phyloP scores from a whole-genome alignment of 1,284 basidiomycete species.

The Neolentinus lepideus region DNA sequence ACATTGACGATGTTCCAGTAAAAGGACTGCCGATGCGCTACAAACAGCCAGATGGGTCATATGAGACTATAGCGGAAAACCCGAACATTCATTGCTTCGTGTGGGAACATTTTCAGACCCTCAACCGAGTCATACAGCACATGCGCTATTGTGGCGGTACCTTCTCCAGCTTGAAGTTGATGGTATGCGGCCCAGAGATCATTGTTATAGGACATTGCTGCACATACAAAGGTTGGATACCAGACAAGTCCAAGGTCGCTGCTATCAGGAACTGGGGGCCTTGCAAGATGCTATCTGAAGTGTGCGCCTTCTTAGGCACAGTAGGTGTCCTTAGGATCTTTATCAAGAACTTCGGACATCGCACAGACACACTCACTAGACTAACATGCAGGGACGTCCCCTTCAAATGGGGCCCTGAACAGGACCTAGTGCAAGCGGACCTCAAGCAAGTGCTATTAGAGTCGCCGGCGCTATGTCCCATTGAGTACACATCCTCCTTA shows the following conservation, averaged over 20 bases:
- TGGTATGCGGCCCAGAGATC: constrained; percentile 12
- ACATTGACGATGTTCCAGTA: constrained; percentile 23
- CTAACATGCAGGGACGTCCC: constrained; percentile 13
- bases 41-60: constrained; percentile 10
- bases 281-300: constrained; percentile 11
- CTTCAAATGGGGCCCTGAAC: constrained; percentile 17
- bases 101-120: constrained; percentile 21
- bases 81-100: constrained; percentile 24
- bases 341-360: not conserved
- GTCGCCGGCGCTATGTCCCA: constrained; percentile 17
- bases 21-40: constrained; percentile 16
- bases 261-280: not conserved
- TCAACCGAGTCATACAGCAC: constrained; percentile 23
- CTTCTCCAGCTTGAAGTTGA: constrained; percentile 15
- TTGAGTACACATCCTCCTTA: constrained; percentile 20
- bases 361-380: constrained; percentile 6
- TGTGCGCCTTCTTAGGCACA: constrained; percentile 16
- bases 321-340: not conserved
- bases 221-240: constrained; percentile 15
- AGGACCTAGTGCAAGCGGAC: constrained; percentile 13
- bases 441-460: constrained; percentile 17
- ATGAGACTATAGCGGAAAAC: constrained; percentile 22
- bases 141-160: constrained; percentile 18
- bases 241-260: constrained; percentile 6
- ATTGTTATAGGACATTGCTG: constrained; percentile 21